A percentile compares a stretch with the other conserved stretches of the same genome.
Evolutionary conservation across 2,329 filamentous ascomycete genomes (phyloP).

Genomic region (Capronia americana): DNA sequence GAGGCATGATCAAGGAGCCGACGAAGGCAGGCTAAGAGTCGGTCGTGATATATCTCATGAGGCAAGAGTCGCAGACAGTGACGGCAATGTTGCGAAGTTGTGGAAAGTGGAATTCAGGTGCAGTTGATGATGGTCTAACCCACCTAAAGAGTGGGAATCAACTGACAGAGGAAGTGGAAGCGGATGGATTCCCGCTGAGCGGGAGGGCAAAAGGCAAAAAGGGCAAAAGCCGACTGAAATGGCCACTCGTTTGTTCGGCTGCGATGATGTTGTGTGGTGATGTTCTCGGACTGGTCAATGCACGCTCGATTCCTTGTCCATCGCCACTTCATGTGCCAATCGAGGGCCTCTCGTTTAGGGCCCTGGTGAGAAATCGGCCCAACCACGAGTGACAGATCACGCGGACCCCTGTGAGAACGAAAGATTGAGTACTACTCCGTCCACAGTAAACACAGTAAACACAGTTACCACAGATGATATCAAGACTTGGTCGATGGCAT

Average conservation of each 20-base stretch:
- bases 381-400: not conserved
- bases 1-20: conserved; percentile 31
- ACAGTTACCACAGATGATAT: not conserved
- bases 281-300: conserved; percentile 3
- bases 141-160: not conserved
- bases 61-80: not conserved
- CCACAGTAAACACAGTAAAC: not conserved
- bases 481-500: not conserved
- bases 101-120: not conserved
- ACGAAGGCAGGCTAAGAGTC: conserved; percentile 9
- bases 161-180: conserved; percentile 1
- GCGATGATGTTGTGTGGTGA: conserved; percentile 1
- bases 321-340: not conserved
- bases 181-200: not conserved
- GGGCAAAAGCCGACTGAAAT: conserved; percentile 5
- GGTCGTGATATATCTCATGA: conserved; percentile 2
- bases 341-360: not conserved
- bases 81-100: conserved; percentile 1
- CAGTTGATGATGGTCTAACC: conserved; percentile 9
- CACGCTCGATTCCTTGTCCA: not conserved
- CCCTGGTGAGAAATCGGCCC: not conserved
- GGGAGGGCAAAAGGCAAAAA: not conserved
- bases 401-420: not conserved
- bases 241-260: conserved; percentile 5
- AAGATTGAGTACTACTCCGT: not conserved